Evolutionary conservation across 1,139 yeast genomes (phyloP).

Genomic region (Geotrichum australiense): DNA sequence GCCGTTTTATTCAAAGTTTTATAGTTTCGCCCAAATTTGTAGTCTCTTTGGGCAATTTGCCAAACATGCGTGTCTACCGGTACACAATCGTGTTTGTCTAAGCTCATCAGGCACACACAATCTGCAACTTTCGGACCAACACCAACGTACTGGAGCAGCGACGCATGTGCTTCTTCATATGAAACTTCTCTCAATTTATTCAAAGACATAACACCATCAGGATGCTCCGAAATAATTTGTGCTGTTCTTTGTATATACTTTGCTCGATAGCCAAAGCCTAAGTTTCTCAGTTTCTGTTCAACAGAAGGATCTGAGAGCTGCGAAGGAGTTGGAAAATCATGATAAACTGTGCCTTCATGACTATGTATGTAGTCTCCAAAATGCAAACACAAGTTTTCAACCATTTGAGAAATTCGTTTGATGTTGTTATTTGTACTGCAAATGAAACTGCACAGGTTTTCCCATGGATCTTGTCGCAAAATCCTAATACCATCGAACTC

Average conservation of each 20-base stretch:
- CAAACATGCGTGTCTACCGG: slow-evolving; percentile 98
- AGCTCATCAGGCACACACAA: slow-evolving; percentile 86
- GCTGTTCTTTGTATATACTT: slow-evolving; percentile 82
- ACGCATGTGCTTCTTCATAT: slow-evolving; percentile 56
- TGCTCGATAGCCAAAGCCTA: slow-evolving; percentile 92
- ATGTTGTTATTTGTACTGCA: slow-evolving; percentile 96
- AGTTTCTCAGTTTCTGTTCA: slow-evolving; percentile 41
- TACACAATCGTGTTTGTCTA: slow-evolving; percentile 80
- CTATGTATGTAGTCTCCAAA: slow-evolving; percentile 61
- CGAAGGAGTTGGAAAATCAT: slow-evolving; percentile 66
- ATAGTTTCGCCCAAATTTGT: slow-evolving; percentile 44
- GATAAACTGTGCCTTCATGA: slow-evolving; percentile 52
- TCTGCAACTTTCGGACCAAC: slow-evolving; percentile 99
- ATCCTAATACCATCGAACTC: slow-evolving; percentile 68
- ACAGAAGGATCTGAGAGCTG: slow-evolving; percentile 40
- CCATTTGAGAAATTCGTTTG: slow-evolving; percentile 89
- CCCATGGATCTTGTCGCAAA: slow-evolving; percentile 95
- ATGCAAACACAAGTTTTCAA: slow-evolving; percentile 64
- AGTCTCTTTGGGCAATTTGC: slow-evolving; percentile 81
- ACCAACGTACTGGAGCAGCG: slow-evolving; percentile 64
- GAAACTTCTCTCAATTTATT: slow-evolving; percentile 37
- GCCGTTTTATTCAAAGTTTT: slow-evolving; percentile 50
- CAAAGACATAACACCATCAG: slow-evolving; percentile 20
- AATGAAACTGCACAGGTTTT: slow-evolving; percentile 78
- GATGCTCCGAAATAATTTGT: slow-evolving; percentile 33